A percentile compares a stretch with the other conserved stretches of the same genome.
These are phyloP conservation scores for Leccinum solheimii DNA, from an alignment of 1,284 basidiomycete species.

Conservation along the genomic window DNA sequence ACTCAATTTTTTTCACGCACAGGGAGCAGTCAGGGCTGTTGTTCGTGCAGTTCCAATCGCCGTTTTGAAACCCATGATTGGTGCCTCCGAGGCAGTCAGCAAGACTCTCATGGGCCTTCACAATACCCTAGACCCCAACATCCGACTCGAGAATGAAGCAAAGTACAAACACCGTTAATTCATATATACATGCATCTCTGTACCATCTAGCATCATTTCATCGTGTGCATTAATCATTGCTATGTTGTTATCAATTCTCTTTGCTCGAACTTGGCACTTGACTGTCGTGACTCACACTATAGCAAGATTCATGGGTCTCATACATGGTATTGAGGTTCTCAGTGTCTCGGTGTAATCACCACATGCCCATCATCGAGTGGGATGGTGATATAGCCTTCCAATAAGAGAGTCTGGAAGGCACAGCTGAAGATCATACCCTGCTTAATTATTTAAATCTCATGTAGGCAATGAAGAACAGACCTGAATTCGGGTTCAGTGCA, in stretches of 20 bases:
- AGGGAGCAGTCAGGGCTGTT: conserved; percentile 91
- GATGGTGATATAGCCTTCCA: conserved; percentile 34
- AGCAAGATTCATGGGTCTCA: not conserved
- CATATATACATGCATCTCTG: conserved; percentile 15
- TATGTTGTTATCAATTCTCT: not conserved
- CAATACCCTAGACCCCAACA: conserved; percentile 83
- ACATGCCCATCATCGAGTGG: conserved; percentile 33
- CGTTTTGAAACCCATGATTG: conserved; percentile 94
- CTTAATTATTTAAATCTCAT: conserved; percentile 1
- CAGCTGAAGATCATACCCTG: conserved; percentile 8
- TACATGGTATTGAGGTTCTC: not conserved
- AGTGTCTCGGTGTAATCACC: conserved; percentile 32
- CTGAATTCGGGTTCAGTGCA: conserved; percentile 27
- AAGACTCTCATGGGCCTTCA: conserved; percentile 93
- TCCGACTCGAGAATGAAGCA: conserved; percentile 77
- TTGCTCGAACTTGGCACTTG: not conserved
- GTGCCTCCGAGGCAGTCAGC: conserved; percentile 92
- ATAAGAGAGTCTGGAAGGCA: conserved; percentile 24
- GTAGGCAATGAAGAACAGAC: conserved; percentile 16
- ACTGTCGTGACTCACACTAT: not conserved
- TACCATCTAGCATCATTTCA: conserved; percentile 20
- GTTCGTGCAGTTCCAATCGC: conserved; percentile 97
- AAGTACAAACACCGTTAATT: conserved; percentile 81
- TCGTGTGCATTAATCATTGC: conserved; percentile 16
- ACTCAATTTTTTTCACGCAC: conserved; percentile 6